A percentile compares a stretch with the other conserved stretches of the same genome.
Evolutionary conservation across 140 eudicot species (phyloP).

Genomic region (Cichorium intybus): DNA sequence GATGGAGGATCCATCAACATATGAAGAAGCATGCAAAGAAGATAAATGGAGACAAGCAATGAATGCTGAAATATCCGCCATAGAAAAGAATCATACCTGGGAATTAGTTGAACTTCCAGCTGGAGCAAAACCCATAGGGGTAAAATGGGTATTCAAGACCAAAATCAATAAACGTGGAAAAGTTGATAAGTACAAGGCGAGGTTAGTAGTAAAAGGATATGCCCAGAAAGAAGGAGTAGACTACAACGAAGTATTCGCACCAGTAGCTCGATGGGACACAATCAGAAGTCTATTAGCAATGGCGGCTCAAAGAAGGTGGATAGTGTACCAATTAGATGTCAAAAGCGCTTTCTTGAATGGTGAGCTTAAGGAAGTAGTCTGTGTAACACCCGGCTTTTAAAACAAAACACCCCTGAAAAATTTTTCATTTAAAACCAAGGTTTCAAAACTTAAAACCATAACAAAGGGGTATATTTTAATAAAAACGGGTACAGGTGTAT

Average conservation of each 20-base stretch:
- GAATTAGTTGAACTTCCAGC: neutral
- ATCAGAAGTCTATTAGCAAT: neutral
- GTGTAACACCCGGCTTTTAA: too few species aligned
- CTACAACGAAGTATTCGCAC: too few species aligned
- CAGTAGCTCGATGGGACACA: too few species aligned
- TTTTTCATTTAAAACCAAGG: too few species aligned
- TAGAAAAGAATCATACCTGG: neutral
- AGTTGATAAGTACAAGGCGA: too few species aligned
- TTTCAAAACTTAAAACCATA: too few species aligned
- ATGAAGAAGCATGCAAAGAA: constrained; percentile 9
- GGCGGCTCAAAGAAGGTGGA: neutral
- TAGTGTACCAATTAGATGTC: neutral
- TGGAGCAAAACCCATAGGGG: neutral
- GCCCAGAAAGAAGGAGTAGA: too few species aligned
- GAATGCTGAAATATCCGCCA: neutral
- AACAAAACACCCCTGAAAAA: too few species aligned
- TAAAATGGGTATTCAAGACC: constrained; percentile 6
- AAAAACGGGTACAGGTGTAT: too few species aligned
- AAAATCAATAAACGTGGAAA: neutral
- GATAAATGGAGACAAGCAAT: neutral
- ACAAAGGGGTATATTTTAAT: too few species aligned
- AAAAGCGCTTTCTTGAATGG: constrained; percentile 4
- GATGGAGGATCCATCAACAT: neutral
- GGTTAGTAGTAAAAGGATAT: too few species aligned
- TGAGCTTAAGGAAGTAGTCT: neutral